Base-by-base conservation (phyloP, 176 grass and related monocot genomes). In the Otatea glauca region DNA sequence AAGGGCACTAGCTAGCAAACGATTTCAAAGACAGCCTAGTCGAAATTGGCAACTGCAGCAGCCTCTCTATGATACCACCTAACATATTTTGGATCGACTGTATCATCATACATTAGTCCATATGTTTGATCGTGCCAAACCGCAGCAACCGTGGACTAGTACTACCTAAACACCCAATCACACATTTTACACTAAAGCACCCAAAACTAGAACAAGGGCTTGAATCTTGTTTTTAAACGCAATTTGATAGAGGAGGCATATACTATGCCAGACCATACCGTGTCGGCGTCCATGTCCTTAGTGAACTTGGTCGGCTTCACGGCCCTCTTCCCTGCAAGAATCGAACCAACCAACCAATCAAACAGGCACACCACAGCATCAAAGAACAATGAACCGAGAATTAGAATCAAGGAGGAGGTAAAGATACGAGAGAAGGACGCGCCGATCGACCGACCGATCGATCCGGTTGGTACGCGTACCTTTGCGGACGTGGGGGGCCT, bases 201-300 rank as follows among this genome's bases (percentile, higher is more conserved):
- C 15, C 21, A 76, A n/a, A 18, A 20, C 25, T 32, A 79, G 41
- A 78, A 34, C 76, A 79, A 43, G 11, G 1, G 49, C 27, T 4
- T 51, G 14, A 64, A 32, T 11, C 17, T 4, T 66, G 18, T 23
- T 32, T 11, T 72, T 70, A 38, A 64, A 6, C 1, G 0, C 16
- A 51, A 24, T n/a, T 18, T 50, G 51, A 76, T 20, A 82, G 21
- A 24, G 6, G 37, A 58, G 69, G 39, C 53, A 20, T 21, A 11
- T 34, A 29, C 3, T 60, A 66, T 18, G 61, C 7, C 27, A 47
- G 13, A 63, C 0, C 11, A 75, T 91, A 94, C 95, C 89, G 70
- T 72, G 27, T 94, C 90, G 7, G 84, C 90, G 47, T 93, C 92
- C 91, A 93, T 88, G 53, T 98, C 92, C 71, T 90, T 91, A 44